These are phyloP conservation scores for Trichoderma atroviride DNA, from an alignment of 2,329 filamentous ascomycete genomes.

Conservation along the genomic window DNA sequence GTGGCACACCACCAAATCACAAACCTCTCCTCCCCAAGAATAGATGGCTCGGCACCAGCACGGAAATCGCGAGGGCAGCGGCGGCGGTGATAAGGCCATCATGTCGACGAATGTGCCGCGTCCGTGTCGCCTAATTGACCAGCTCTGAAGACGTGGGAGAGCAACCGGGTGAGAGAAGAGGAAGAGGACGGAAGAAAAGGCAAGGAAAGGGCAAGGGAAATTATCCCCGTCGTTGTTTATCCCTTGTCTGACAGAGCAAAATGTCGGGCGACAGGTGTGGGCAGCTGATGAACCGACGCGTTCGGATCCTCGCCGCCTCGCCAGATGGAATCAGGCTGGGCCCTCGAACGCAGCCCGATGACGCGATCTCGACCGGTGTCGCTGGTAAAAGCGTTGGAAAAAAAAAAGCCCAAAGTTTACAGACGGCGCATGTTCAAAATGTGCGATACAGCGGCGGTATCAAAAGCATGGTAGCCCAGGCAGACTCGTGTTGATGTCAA, in stretches of 20 bases:
- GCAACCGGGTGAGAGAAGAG: background rate
- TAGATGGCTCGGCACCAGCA: conserved; percentile 92
- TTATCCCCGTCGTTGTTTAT: conserved; percentile 20
- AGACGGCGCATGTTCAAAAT: conserved; percentile 22
- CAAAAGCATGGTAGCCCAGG: conserved; percentile 24
- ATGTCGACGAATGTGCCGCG: conserved; percentile 30
- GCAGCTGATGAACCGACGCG: conserved; percentile 24
- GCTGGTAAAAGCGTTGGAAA: background rate
- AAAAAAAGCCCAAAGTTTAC: background rate
- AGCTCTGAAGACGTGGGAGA: background rate
- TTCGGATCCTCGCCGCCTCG: conserved; percentile 14
- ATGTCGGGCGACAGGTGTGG: conserved; percentile 18
- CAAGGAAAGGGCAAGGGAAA: background rate
- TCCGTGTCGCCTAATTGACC: conserved; percentile 13
- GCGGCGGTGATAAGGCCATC: conserved; percentile 59
- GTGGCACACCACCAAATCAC: conserved; percentile 4
- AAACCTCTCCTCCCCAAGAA: conserved; percentile 84
- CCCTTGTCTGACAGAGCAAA: conserved; percentile 21
- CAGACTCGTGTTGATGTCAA: conserved; percentile 16
- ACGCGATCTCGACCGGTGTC: conserved; percentile 9
- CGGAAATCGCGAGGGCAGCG: conserved; percentile 77
- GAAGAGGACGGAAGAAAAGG: background rate
- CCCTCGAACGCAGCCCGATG: conserved; percentile 8
- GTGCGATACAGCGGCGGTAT: conserved; percentile 17
- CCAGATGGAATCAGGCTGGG: conserved; percentile 13